These are phyloP conservation scores for Globisporangium lucens DNA, from an alignment of 352 stramenopile genomes.

Conservation along the genomic window DNA sequence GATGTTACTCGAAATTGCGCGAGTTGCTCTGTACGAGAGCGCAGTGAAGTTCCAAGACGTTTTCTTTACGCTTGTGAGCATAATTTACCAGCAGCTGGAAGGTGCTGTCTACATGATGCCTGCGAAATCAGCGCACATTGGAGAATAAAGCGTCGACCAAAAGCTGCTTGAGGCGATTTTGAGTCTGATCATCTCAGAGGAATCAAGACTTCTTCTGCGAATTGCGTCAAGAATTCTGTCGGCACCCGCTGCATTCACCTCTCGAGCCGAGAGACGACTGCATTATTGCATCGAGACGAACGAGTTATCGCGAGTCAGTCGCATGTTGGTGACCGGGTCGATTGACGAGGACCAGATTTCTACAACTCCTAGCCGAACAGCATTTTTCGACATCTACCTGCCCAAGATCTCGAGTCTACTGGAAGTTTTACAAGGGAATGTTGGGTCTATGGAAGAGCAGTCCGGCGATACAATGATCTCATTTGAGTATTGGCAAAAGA, in stretches of 20 bases:
- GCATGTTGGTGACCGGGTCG: background rate
- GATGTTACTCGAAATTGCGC: constrained; percentile 10
- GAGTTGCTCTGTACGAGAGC: constrained; percentile 7
- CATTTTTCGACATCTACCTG: constrained; percentile 2
- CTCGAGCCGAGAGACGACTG: constrained; percentile 2
- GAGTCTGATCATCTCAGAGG: constrained; percentile 26
- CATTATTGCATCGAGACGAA: constrained; percentile 20
- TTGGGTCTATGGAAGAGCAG: background rate
- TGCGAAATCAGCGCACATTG: background rate
- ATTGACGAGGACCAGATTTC: background rate
- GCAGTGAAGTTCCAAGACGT: constrained; percentile 14
- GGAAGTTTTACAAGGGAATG: background rate
- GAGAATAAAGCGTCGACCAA: background rate
- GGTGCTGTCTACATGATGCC: background rate
- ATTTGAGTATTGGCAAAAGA: background rate
- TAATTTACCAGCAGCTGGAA: constrained; percentile 32
- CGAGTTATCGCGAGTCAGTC: background rate
- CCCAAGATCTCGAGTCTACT: background rate
- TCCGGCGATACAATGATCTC: background rate
- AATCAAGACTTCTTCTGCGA: constrained; percentile 6
- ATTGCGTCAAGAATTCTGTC: constrained; percentile 27
- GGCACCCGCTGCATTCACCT: constrained; percentile 23
- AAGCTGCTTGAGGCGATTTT: constrained; percentile 27
- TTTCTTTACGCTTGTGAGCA: constrained; percentile 32
- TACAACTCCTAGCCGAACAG: background rate